Percentiles rank a stretch among this genome's conserved stretches.
Conservation (phyloP, 345 rosid genomes). For the Carallia brachiata region DNA sequence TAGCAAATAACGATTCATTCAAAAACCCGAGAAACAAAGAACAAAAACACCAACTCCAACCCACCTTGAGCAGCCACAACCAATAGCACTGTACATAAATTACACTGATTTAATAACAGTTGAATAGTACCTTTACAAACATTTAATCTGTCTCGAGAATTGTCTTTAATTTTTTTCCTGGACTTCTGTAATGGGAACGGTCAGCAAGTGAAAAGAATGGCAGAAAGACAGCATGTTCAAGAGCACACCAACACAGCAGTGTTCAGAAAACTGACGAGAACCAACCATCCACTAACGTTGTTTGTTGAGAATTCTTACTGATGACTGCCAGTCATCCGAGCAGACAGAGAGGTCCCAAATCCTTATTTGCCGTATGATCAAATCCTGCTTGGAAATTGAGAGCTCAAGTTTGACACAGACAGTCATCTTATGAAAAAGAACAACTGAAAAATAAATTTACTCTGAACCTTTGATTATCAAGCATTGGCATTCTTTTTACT, state of each 20-base stretch:
- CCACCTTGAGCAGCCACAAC: conserved; percentile 16
- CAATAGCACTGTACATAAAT: conserved; percentile 37
- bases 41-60: conserved; percentile 13
- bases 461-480: conserved; percentile 9
- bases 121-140: conserved; percentile 36
- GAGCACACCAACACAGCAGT: conserved; percentile 1
- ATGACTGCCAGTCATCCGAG: conserved; percentile 22
- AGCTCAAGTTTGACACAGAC: conserved; percentile 16
- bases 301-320: conserved; percentile 27
- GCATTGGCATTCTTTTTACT: conserved; percentile 36
- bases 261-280: conserved; percentile 20
- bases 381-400: conserved; percentile 11
- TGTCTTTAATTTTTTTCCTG: conserved; percentile 26
- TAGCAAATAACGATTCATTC: neutral
- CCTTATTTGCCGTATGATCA: conserved; percentile 10
- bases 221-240: conserved; percentile 10
- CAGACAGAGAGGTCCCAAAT: conserved; percentile 5
- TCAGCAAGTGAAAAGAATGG: conserved; percentile 21
- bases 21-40: neutral
- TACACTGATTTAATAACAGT: conserved; percentile 24
- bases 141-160: conserved; percentile 21
- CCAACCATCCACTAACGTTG: conserved; percentile 27
- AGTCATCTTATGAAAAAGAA: conserved; percentile 12
- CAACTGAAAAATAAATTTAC: conserved; percentile 10
- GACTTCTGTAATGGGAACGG: conserved; percentile 16